Base-by-base conservation (phyloP, 2,329 filamentous ascomycete genomes). In the Dactylellina cionopaga region DNA sequence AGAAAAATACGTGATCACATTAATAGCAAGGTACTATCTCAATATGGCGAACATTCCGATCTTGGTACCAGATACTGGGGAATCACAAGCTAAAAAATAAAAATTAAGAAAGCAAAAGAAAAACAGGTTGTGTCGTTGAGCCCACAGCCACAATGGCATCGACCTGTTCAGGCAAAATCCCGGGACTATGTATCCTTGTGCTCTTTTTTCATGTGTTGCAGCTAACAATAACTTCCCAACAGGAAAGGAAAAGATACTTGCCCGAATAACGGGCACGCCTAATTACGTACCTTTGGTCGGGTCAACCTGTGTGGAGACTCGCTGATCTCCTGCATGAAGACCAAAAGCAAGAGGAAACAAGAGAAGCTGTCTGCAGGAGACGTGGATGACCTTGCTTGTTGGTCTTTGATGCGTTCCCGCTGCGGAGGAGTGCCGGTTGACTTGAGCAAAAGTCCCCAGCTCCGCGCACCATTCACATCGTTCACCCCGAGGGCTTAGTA, bases 401-500 rank as follows among this genome's bases (percentile, higher is more conserved):
- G 19, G 25, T 43, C 24, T 35, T 29, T 51, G 46, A 37, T 51
- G 56, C 31, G 41, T 55, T 29, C 65, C 51, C 41, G 51, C 17
- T 55, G 11, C 51, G 51, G 51, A 55, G 51, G 35, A 22, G 33
- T 37, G 25, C 49, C 17, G 43, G 43, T 47, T 10, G 3, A 5
- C 22, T n/a, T 3, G 27, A 31, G 41, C 39, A 29, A 49, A 13
- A 47, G 29, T 39, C 41, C 24, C 41, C 41, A 63, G 56, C 65
- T 70, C 65, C 65, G 55, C 56, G 56, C 56, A 63, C 63, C 66
- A 58, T 71, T 63, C 58, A 63, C 66, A 63, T 70, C 66, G 66
- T 71, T 63, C 58, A 63, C 66, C 44, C 66, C 66, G 66, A 71
- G 58, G 66, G 66, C 66, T 71, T 71, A 70, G 65, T 46, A 56